A percentile compares a stretch with the other conserved stretches of the same genome.
Evolutionary conservation across 2,329 filamentous ascomycete species (phyloP).

Genomic region (Penicillium decumbens): DNA sequence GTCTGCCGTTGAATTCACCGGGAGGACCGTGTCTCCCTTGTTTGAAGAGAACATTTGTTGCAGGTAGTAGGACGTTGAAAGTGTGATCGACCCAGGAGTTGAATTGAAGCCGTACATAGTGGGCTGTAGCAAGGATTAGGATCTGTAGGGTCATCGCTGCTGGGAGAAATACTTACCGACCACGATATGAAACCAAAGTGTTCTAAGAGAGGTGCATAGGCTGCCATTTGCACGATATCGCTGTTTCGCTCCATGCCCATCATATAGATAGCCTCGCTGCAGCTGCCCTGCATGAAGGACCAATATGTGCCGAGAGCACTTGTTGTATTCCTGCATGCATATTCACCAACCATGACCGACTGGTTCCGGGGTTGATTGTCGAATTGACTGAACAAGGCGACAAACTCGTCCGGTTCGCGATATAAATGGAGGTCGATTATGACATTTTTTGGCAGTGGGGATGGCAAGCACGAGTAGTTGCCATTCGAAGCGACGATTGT

Average conservation of each 20-base stretch:
- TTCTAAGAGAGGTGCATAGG: slow-evolving; percentile 37
- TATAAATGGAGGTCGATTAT: slow-evolving; percentile 52
- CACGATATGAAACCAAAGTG: slow-evolving; percentile 34
- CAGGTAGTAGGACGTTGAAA: slow-evolving; percentile 34
- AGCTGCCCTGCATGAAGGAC: slow-evolving; percentile 45
- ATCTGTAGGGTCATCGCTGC: background rate
- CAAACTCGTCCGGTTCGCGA: slow-evolving; percentile 48
- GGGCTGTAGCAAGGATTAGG: slow-evolving; percentile 17
- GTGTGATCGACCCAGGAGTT: slow-evolving; percentile 26
- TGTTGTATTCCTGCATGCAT: slow-evolving; percentile 25
- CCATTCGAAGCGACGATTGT: slow-evolving; percentile 50
- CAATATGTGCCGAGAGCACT: slow-evolving; percentile 18
- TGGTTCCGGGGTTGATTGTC: slow-evolving; percentile 47
- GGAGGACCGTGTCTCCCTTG: slow-evolving; percentile 30
- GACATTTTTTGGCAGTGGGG: slow-evolving; percentile 34
- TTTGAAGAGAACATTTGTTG: slow-evolving; percentile 36
- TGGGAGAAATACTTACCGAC: slow-evolving; percentile 24
- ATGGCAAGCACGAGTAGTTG: slow-evolving; percentile 27
- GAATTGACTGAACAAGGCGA: slow-evolving; percentile 51
- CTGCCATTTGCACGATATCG: slow-evolving; percentile 34
- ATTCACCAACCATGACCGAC: slow-evolving; percentile 32
- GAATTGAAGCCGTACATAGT: slow-evolving; percentile 33
- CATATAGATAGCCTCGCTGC: slow-evolving; percentile 61
- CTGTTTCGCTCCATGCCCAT: slow-evolving; percentile 48
- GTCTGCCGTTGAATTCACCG: slow-evolving; percentile 22